phyloP scores from a whole-genome alignment of 2,329 filamentous ascomycete species.

The Drechmeria coniospora region DNA sequence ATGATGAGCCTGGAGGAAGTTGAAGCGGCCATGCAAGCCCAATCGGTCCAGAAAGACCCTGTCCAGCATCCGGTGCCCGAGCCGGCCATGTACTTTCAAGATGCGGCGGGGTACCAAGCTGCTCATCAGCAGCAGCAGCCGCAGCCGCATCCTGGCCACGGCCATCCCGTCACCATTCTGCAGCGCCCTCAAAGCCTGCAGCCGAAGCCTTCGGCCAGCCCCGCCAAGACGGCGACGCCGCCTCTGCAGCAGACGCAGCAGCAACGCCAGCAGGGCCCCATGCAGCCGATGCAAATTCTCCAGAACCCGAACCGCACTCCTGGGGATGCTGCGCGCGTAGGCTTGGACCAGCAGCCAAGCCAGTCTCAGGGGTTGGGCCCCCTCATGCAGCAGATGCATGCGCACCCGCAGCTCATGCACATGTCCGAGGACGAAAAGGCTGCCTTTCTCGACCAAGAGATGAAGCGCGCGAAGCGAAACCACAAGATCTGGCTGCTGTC shows the following conservation, averaged over 20 bases:
- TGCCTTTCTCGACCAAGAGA: constrained; percentile 76
- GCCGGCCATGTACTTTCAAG: constrained; percentile 13
- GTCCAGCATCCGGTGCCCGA: constrained; percentile 18
- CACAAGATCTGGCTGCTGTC: constrained; percentile 93
- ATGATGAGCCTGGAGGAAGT: constrained; percentile 96
- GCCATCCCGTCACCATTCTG: constrained; percentile 38
- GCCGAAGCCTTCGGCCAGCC: constrained; percentile 23
- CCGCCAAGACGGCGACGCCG: constrained; percentile 14
- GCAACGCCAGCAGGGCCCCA: constrained; percentile 20
- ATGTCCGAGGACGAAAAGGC: constrained; percentile 74
- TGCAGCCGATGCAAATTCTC: constrained; percentile 57
- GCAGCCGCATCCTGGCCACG: constrained; percentile 20
- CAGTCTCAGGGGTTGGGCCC: constrained; percentile 36
- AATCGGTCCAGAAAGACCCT: constrained; percentile 39
- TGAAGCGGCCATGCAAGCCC: constrained; percentile 75
- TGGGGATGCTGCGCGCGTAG: constrained; percentile 26
- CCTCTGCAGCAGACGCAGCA: constrained; percentile 9
- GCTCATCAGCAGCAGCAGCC: constrained; percentile 7
- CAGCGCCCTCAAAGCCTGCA: constrained; percentile 33
- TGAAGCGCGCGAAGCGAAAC: constrained; percentile 88
- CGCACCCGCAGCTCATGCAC: constrained; percentile 38
- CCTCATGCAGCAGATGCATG: constrained; percentile 16
- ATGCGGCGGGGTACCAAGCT: constrained; percentile 9
- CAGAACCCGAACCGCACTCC: constrained; percentile 61
- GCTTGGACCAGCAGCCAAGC: constrained; percentile 22